Conservation (phyloP, 2,329 filamentous ascomycete species). For the Pestalotiopsis sp. region DNA sequence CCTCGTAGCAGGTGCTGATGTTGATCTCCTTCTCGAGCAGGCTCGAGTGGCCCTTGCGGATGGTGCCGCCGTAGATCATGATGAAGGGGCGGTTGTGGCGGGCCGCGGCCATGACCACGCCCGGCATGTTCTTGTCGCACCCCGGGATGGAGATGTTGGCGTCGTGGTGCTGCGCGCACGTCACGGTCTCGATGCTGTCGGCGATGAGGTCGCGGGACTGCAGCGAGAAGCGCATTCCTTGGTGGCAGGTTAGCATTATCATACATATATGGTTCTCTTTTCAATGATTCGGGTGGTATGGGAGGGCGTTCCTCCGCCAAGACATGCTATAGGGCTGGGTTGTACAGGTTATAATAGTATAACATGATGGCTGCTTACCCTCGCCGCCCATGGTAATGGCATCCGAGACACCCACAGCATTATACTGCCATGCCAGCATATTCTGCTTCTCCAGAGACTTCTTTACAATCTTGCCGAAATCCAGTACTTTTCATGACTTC, state of each 20-base stretch:
- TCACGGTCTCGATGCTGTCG: conserved; percentile 97
- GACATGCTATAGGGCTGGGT: too few species aligned
- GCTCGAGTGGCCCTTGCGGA: conserved; percentile 77
- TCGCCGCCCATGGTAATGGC: conserved; percentile 95
- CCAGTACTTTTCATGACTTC: conserved; percentile 62
- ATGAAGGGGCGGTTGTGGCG: conserved; percentile 86
- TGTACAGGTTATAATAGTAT: background rate
- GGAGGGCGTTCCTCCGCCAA: too few species aligned
- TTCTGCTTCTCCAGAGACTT: conserved; percentile 76
- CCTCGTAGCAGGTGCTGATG: conserved; percentile 85
- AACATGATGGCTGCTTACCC: conserved; percentile 50
- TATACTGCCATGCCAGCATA: conserved; percentile 95
- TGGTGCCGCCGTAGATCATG: conserved; percentile 93
- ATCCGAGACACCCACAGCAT: conserved; percentile 86
- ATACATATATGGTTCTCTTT: too few species aligned
- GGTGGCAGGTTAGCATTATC: background rate
- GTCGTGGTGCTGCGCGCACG: conserved; percentile 99
- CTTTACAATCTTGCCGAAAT: conserved; percentile 87
- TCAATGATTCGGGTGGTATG: too few species aligned
- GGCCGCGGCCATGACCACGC: conserved; percentile 84
- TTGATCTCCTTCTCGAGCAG: conserved; percentile 79
- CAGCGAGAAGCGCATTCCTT: conserved; percentile 91
- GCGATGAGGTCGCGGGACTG: conserved; percentile 92
- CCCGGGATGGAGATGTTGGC: conserved; percentile 95
- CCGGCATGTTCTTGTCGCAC: conserved; percentile 99